Evolutionary conservation across 495 filamentous ascomycete species (phyloP).

Genomic region (Penicillium crystallinum): DNA sequence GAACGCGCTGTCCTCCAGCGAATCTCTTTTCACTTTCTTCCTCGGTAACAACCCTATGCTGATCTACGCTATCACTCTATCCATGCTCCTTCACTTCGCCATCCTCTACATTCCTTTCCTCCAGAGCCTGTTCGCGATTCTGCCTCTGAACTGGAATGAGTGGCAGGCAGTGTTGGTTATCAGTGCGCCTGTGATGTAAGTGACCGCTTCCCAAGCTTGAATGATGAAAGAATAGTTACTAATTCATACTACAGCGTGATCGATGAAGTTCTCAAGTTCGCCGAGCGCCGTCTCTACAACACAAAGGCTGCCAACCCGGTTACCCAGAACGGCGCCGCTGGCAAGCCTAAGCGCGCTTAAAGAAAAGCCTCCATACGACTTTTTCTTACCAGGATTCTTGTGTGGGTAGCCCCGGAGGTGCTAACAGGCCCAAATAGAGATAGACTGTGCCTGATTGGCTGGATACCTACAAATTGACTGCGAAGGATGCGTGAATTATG

Average conservation of each 20-base stretch:
- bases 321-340: conserved; percentile 29
- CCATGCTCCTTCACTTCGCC: conserved; percentile 94
- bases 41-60: conserved; percentile 97
- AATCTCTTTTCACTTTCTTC: conserved; percentile 88
- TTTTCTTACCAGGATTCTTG: not conserved
- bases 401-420: not conserved
- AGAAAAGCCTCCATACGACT: not conserved
- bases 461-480: not conserved
- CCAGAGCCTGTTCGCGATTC: conserved; percentile 83
- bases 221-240: conserved; percentile 6
- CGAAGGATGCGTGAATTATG: conserved; percentile 3
- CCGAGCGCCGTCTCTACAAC: conserved; percentile 62
- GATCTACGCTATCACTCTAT: conserved; percentile 86
- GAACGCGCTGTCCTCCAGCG: conserved; percentile 94
- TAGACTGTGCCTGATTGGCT: conserved; percentile 12
- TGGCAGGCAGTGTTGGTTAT: conserved; percentile 91
- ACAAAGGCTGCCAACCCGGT: conserved; percentile 12
- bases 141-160: conserved; percentile 82
- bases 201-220: conserved; percentile 9
- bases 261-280: conserved; percentile 80
- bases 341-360: conserved; percentile 41
- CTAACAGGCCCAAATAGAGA: conserved; percentile 20
- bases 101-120: conserved; percentile 90
- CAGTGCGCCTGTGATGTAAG: conserved; percentile 92
- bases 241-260: conserved; percentile 57